Conservation (phyloP, 1,284 basidiomycete genomes). For the Trichosporon faecale region DNA sequence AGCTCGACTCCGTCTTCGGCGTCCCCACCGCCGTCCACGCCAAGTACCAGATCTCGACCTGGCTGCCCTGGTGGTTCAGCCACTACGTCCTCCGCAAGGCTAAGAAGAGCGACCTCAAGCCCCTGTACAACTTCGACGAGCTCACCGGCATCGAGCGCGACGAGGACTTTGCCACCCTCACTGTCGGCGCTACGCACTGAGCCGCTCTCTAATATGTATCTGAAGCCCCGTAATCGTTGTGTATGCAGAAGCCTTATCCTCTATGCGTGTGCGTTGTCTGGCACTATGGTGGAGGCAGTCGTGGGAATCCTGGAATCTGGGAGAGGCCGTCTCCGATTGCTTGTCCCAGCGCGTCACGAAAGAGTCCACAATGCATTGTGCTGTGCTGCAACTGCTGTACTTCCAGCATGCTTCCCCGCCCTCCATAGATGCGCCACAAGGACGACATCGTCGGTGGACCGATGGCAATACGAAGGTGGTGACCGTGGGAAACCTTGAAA, state of each 20-base stretch:
- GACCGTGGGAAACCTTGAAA: no score
- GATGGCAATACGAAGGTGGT: no score
- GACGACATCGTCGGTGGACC: no score
- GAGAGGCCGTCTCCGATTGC: no score
- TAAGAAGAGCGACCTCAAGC: slow-evolving; percentile 24
- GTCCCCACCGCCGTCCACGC: slow-evolving; percentile 33
- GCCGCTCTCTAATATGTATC: neutral
- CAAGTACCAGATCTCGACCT: slow-evolving; percentile 31
- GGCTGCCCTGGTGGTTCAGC: slow-evolving; percentile 31
- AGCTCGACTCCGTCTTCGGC: slow-evolving; percentile 44
- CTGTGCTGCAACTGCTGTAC: no score
- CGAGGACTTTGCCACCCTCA: slow-evolving; percentile 26
- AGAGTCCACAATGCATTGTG: no score
- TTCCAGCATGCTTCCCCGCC: no score
- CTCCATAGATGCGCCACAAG: no score
- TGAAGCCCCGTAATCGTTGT: neutral
- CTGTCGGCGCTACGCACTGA: slow-evolving; percentile 25
- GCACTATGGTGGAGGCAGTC: no score
- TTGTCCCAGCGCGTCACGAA: no score
- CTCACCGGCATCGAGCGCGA: slow-evolving; percentile 32
- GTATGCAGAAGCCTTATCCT: neutral
- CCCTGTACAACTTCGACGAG: slow-evolving; percentile 32
- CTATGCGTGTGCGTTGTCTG: no score
- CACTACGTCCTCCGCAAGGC: slow-evolving; percentile 21
- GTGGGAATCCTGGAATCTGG: no score